Percentiles rank a stretch among this genome's conserved stretches.
These are phyloP conservation scores for Aspergillus sp. DNA, from an alignment of 2,329 filamentous ascomycete species.

Conservation along the genomic window DNA sequence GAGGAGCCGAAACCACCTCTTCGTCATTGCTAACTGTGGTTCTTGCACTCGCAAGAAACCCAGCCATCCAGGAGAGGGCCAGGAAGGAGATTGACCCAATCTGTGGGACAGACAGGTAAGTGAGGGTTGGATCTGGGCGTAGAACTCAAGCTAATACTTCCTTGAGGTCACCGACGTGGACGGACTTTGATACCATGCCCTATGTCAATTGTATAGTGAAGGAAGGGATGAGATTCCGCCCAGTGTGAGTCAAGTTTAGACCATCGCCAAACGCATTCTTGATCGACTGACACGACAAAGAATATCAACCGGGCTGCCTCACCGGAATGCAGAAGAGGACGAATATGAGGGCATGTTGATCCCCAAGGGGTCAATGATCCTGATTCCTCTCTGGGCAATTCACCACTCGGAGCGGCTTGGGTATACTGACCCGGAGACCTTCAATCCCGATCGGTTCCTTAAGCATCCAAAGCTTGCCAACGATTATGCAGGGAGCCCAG, in stretches of 20 bases:
- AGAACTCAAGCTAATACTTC: no score
- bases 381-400: conserved; percentile 52
- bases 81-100: conserved; percentile 52
- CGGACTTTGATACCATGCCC: conserved; percentile 51
- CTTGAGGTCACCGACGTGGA: conserved; percentile 47
- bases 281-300: conserved; percentile 43
- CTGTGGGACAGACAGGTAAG: conserved; percentile 40
- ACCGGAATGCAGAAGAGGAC: conserved; percentile 29
- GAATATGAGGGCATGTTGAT: conserved; percentile 46
- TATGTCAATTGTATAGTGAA: conserved; percentile 58
- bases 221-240: conserved; percentile 58
- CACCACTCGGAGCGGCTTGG: conserved; percentile 28
- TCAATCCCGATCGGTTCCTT: conserved; percentile 31
- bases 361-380: conserved; percentile 45
- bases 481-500: conserved; percentile 34
- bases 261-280: conserved; percentile 41
- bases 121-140: no score
- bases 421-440: conserved; percentile 26
- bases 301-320: no score
- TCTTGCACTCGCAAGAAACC: conserved; percentile 53
- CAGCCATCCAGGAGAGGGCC: conserved; percentile 45
- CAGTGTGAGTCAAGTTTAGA: conserved; percentile 34
- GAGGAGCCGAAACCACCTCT: conserved; percentile 14
- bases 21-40: conserved; percentile 24
- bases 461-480: conserved; percentile 31